Conservation (phyloP, 352 stramenopile species). For the Chrysophaeum taylorii region DNA sequence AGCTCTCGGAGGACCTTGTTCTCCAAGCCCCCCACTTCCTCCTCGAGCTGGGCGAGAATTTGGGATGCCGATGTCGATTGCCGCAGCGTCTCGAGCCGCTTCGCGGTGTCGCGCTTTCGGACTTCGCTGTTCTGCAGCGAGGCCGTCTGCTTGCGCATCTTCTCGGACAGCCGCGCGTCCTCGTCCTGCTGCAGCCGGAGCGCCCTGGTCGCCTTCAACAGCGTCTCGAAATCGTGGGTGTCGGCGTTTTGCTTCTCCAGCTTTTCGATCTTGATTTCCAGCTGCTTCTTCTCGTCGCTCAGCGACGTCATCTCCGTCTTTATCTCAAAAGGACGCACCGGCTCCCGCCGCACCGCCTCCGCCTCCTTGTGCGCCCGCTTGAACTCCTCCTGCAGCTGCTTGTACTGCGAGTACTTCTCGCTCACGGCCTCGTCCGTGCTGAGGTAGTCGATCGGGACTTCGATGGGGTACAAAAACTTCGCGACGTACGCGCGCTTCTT, state of each 20-base stretch:
- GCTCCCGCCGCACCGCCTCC: slow-evolving; percentile 39
- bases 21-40: slow-evolving; percentile 47
- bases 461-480: slow-evolving; percentile 73
- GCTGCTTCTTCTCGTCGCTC: slow-evolving; percentile 72
- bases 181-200: slow-evolving; percentile 85
- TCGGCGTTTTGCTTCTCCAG: slow-evolving; percentile 70
- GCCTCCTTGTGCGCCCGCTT: slow-evolving; percentile 74
- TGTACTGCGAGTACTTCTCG: slow-evolving; percentile 73
- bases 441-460: slow-evolving; percentile 81
- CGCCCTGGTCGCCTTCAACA: slow-evolving; percentile 70
- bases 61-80: slow-evolving; percentile 36
- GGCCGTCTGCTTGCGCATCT: slow-evolving; percentile 33
- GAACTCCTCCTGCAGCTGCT: slow-evolving; percentile 80
- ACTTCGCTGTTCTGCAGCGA: slow-evolving; percentile 64
- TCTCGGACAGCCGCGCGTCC: slow-evolving; percentile 71
- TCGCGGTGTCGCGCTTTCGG: slow-evolving; percentile 54
- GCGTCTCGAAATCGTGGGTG: slow-evolving; percentile 67
- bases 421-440: slow-evolving; percentile 52
- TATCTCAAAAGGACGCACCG: slow-evolving; percentile 48
- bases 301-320: slow-evolving; percentile 76
- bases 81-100: slow-evolving; percentile 57
- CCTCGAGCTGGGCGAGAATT: slow-evolving; percentile 64
- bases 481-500: slow-evolving; percentile 84
- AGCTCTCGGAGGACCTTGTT: slow-evolving; percentile 20
- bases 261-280: slow-evolving; percentile 73